phyloP scores from a whole-genome alignment of 2,329 filamentous ascomycete species.

The Cladosporium oxysporum region DNA sequence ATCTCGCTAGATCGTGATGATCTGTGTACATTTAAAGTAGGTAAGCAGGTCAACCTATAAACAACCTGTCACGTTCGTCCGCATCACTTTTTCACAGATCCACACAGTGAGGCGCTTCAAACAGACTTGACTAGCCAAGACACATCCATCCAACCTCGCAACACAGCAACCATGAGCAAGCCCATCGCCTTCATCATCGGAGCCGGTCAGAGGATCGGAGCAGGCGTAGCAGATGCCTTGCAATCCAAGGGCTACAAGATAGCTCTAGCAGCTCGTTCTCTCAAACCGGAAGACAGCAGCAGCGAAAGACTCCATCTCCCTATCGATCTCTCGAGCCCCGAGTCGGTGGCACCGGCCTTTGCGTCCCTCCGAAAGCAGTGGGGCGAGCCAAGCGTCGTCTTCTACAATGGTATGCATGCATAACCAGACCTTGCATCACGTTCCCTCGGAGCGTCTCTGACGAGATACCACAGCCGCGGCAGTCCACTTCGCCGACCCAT shows the following conservation, averaged over 20 bases:
- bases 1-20: neutral
- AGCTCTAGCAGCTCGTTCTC: conserved; percentile 43
- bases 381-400: conserved; percentile 46
- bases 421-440: neutral
- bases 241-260: conserved; percentile 47
- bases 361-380: conserved; percentile 40
- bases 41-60: neutral
- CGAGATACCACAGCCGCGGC: neutral
- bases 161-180: conserved; percentile 12
- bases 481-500: conserved; percentile 27
- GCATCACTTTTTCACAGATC: neutral
- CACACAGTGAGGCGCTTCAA: neutral
- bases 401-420: conserved; percentile 42
- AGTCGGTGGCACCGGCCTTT: conserved; percentile 42
- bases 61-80: neutral
- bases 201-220: conserved; percentile 46
- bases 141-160: neutral
- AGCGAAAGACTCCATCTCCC: conserved; percentile 8
- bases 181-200: conserved; percentile 47
- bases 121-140: neutral
- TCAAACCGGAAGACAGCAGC: conserved; percentile 28
- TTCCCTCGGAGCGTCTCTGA: neutral
- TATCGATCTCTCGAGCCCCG: conserved; percentile 42
- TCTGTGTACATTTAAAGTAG: neutral
- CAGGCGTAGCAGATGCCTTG: conserved; percentile 42